A percentile compares a stretch with the other conserved stretches of the same genome.
Conservation (phyloP, 495 filamentous ascomycete genomes). For the Sporormia fimetaria region DNA sequence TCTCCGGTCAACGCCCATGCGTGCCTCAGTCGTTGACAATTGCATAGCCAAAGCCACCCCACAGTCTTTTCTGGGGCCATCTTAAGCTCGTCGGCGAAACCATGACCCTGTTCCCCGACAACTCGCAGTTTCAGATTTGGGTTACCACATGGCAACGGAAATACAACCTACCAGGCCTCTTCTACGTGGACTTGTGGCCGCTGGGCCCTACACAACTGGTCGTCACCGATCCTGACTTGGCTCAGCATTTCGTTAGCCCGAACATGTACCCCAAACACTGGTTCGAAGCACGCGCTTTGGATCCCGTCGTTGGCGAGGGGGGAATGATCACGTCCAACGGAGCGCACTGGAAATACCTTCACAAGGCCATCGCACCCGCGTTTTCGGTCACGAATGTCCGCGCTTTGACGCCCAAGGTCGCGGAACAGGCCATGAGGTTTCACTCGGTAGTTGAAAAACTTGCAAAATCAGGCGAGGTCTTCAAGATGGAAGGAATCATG, state of each 20-base stretch:
- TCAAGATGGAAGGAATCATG: constrained; percentile 7
- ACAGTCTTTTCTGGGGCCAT: constrained; percentile 7
- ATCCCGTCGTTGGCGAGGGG: constrained; percentile 6
- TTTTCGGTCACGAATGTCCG: constrained; percentile 7
- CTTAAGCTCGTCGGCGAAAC: constrained; percentile 6
- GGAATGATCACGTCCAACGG: constrained; percentile 13
- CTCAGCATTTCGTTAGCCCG: background rate
- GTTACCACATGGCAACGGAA: constrained; percentile 9
- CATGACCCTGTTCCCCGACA: background rate
- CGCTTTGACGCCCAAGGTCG: constrained; percentile 8
- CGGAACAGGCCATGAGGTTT: constrained; percentile 17
- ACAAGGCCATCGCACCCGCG: constrained; percentile 20
- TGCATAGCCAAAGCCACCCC: constrained; percentile 5
- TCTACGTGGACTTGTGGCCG: constrained; percentile 18
- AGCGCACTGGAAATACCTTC: constrained; percentile 12
- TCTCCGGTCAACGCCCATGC: background rate
- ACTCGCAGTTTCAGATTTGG: constrained; percentile 2
- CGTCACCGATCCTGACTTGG: constrained; percentile 16
- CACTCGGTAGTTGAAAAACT: constrained; percentile 3
- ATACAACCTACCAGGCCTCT: constrained; percentile 15
- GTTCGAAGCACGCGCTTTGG: background rate
- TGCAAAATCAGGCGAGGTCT: constrained; percentile 7
- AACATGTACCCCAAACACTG: constrained; percentile 15
- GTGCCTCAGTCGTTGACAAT: background rate
- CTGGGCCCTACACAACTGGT: constrained; percentile 10